phyloP scores from a whole-genome alignment of 176 grass and related monocot genomes.

The Aegilops sharonensis region DNA sequence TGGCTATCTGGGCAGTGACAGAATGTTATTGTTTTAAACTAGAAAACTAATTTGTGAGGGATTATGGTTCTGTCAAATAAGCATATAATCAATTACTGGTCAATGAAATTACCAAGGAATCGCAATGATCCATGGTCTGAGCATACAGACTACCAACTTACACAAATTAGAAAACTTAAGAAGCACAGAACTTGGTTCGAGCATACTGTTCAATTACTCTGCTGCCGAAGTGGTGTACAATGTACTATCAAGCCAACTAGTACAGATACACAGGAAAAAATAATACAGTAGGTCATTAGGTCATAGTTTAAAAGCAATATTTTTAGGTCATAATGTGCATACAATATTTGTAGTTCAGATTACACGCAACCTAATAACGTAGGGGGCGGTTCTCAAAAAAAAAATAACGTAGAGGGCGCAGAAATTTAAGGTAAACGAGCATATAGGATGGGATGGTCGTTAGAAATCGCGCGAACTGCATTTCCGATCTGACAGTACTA shows the following conservation, averaged over 20 bases:
- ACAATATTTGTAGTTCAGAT: not conserved
- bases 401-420: not conserved
- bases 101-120: slow-evolving; percentile 3
- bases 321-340: too few species aligned
- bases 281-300: too few species aligned
- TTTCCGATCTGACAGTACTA: not conserved
- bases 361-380: not conserved
- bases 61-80: not conserved
- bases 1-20: not conserved
- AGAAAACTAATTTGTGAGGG: not conserved
- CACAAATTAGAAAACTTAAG: not conserved
- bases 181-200: not conserved
- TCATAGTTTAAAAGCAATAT: too few species aligned
- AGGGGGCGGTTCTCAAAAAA: not conserved
- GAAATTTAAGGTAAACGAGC: not conserved
- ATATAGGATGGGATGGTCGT: not conserved
- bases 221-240: not conserved
- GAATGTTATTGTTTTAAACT: not conserved
- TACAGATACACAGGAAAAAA: not conserved
- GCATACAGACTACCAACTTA: not conserved
- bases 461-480: not conserved
- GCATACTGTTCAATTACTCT: not conserved
- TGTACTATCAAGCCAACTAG: not conserved
- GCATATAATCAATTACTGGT: not conserved
- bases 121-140: slow-evolving; percentile 1